Conservation (phyloP, 352 stramenopile genomes). For the Pythium chondricola region DNA sequence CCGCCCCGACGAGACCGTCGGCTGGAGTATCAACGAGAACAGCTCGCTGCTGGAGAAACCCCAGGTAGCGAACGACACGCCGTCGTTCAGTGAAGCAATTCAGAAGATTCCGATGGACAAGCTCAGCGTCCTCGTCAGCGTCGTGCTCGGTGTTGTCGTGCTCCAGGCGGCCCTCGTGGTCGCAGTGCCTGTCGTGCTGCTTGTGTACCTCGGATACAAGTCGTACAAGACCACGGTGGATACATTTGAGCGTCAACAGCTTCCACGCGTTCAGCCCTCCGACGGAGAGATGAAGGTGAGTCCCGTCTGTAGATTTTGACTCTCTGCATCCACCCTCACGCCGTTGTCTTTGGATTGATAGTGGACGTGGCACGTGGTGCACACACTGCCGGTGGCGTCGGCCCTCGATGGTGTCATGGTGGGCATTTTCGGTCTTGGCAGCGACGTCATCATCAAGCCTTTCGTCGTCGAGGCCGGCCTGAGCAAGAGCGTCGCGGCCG, state of each 20-base stretch:
- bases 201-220: slow-evolving; percentile 20
- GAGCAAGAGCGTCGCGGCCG: slow-evolving; percentile 6
- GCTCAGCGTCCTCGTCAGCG: slow-evolving; percentile 13
- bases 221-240: slow-evolving; percentile 12
- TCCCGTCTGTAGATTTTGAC: no score
- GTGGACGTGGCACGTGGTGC: slow-evolving; percentile 12
- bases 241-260: slow-evolving; percentile 15
- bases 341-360: background rate
- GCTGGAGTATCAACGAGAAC: slow-evolving; percentile 18
- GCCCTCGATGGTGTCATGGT: slow-evolving; percentile 2
- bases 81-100: slow-evolving; percentile 12
- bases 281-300: slow-evolving; percentile 19
- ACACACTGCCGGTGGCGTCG: slow-evolving; percentile 4
- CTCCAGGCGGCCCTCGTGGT: slow-evolving; percentile 15
- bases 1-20: slow-evolving; percentile 1
- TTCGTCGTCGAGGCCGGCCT: slow-evolving; percentile 11
- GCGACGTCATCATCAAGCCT: slow-evolving; percentile 13
- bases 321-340: no score
- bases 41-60: slow-evolving; percentile 9
- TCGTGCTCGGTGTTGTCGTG: slow-evolving; percentile 12
- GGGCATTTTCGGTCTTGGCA: slow-evolving; percentile 11
- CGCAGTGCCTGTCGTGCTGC: slow-evolving; percentile 14
- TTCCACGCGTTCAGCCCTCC: slow-evolving; percentile 5
- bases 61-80: background rate
- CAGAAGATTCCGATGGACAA: slow-evolving; percentile 12